phyloP scores from a whole-genome alignment of 2,329 filamentous ascomycete species.

The Sarocladium strictum region DNA sequence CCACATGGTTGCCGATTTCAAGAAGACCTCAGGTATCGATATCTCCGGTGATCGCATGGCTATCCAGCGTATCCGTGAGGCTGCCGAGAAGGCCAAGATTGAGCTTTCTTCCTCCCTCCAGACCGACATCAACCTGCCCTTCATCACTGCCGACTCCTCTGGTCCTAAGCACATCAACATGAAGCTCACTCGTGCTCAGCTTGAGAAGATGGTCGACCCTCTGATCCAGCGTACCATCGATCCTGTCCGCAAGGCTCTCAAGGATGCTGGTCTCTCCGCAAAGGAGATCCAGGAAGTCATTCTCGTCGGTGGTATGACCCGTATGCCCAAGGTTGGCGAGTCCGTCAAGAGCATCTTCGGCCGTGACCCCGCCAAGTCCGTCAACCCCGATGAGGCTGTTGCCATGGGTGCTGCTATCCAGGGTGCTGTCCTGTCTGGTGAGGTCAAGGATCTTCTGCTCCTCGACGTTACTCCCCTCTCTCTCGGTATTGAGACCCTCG shows the following conservation, averaged over 20 bases:
- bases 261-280: conserved; percentile 85
- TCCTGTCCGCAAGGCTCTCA: conserved; percentile 91
- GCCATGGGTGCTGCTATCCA: conserved; percentile 96
- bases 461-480: conserved; percentile 95
- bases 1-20: conserved; percentile 91
- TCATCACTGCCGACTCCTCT: conserved; percentile 93
- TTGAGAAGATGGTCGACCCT: conserved; percentile 87
- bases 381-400: conserved; percentile 97
- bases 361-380: conserved; percentile 92
- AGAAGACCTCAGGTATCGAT: conserved; percentile 90
- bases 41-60: conserved; percentile 92
- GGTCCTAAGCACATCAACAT: conserved; percentile 98
- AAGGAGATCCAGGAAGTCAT: conserved; percentile 98
- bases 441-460: conserved; percentile 91
- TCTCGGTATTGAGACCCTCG: conserved; percentile 96
- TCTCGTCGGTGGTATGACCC: conserved; percentile 97
- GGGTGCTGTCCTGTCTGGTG: conserved; percentile 91
- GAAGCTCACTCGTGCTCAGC: conserved; percentile 87
- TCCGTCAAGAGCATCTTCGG: conserved; percentile 96
- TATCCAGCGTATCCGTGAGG: conserved; percentile 97
- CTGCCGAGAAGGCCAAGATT: conserved; percentile 98
- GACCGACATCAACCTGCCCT: conserved; percentile 97
- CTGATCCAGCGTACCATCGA: conserved; percentile 83
- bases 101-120: conserved; percentile 92
- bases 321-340: conserved; percentile 97